Conservation (phyloP, 768 basidiomycete genomes). For the Auricularia cornea region DNA sequence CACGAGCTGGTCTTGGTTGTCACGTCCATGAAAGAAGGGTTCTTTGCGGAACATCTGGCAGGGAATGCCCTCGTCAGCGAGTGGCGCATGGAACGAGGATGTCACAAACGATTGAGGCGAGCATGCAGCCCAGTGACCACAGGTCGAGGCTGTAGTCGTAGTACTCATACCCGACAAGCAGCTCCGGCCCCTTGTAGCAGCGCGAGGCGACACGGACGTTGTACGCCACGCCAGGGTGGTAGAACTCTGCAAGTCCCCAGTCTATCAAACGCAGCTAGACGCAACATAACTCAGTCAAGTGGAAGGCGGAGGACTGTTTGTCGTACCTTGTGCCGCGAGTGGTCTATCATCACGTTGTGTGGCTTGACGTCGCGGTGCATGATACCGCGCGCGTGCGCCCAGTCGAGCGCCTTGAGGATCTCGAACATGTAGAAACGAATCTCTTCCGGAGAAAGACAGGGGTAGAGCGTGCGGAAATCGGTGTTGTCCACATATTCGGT, state of each 20-base stretch:
- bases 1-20: constrained; percentile 66
- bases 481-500: constrained; percentile 63
- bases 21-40: constrained; percentile 66
- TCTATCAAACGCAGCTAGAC: constrained; percentile 51
- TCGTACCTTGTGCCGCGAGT: constrained; percentile 48
- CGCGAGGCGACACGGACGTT: constrained; percentile 65
- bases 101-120: constrained; percentile 58
- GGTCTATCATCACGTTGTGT: constrained; percentile 69
- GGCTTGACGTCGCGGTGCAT: constrained; percentile 66
- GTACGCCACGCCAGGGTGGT: constrained; percentile 60
- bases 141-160: constrained; percentile 68
- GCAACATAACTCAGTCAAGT: background rate
- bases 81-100: background rate
- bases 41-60: constrained; percentile 61
- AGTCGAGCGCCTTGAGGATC: constrained; percentile 61
- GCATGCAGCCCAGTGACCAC: constrained; percentile 70
- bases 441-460: constrained; percentile 52
- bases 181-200: constrained; percentile 68
- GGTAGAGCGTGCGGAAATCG: constrained; percentile 56
- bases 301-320: background rate
- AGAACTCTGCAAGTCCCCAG: constrained; percentile 74
- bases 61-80: background rate
- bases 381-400: constrained; percentile 62
- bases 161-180: constrained; percentile 61
- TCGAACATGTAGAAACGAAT: constrained; percentile 63